Base-by-base conservation (phyloP, 2,329 filamentous ascomycete species). In the Metarhizium humberi region DNA sequence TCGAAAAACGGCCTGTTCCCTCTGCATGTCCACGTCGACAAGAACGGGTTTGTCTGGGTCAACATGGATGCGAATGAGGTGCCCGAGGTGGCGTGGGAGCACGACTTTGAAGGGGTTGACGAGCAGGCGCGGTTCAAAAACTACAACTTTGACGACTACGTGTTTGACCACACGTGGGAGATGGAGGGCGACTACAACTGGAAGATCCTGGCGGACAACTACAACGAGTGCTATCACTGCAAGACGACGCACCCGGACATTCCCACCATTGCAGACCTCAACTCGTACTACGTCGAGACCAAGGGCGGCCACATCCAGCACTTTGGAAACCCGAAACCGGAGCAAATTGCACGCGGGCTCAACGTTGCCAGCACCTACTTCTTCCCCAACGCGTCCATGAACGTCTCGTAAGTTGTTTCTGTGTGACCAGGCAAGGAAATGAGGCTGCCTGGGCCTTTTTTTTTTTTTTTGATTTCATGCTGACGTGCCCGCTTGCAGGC, bases 221-320 rank as follows among this genome's bases (percentile, higher is more conserved):
- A 83, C 72, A 86, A 86, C 64, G 81, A 82, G 64, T 85, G 81
- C 64, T 86, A 85, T 61, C 81, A 85, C 70, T 84, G 80, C 70
- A 75, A 77, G 52, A 78, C 77, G 1, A 77, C 80, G 2, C 81
- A 84, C 60, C 80, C 82, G 2, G 78, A 81, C 56, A 78, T 84
- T 36, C 73, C 78, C 4, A 71, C 73, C 46, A 72, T 84, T n/a
- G 75, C 80, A 48, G 78, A 84, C 57, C 73, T 84, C 43, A 74
- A 76, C 56, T 76, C 76, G 3, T 84, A 84, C 67, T 67, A 71
- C 45, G 78, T 80, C 51, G 70, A 78, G 58, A 75, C 75, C 43
- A 73, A 75, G 58, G 72, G 69, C 18, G 71, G 69, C 1, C 72
- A 78, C 59, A 79, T 82, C 54, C 71, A 77, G 55, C 80, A 82